Percentiles rank a stretch among this genome's conserved stretches.
phyloP scores from a whole-genome alignment of 1,284 basidiomycete species.

The Cutaneotrichosporon sp. region DNA sequence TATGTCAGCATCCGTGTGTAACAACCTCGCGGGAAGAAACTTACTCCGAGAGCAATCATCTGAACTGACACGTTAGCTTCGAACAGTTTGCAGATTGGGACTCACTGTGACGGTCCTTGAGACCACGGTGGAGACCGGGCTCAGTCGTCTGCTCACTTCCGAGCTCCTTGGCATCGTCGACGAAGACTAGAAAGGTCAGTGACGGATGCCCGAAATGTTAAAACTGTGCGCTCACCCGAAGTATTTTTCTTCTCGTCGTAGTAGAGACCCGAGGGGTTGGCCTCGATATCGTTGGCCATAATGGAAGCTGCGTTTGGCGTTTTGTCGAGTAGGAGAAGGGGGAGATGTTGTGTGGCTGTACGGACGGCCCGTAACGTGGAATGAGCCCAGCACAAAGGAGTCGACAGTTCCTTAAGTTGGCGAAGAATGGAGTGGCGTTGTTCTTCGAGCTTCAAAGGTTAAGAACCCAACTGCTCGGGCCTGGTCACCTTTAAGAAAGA shows the following conservation, averaged over 20 bases:
- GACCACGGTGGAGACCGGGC: constrained; percentile 13
- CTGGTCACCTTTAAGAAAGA: no score
- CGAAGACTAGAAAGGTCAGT: not conserved
- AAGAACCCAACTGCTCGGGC: no score
- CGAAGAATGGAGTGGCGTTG: not conserved
- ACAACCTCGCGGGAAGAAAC: not conserved
- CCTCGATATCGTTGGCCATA: not conserved
- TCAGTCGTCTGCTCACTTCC: not conserved
- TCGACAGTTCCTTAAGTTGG: not conserved
- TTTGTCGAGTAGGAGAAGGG: not conserved
- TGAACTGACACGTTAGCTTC: constrained; percentile 13
- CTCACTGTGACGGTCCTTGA: constrained; percentile 21
- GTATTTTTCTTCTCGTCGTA: not conserved
- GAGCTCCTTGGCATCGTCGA: not conserved
- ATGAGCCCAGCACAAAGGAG: not conserved
- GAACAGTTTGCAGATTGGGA: not conserved
- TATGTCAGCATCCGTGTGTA: constrained; percentile 1
- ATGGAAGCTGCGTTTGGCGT: not conserved
- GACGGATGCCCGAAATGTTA: no score
- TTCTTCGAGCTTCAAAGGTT: not conserved
- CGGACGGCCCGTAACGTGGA: not conserved
- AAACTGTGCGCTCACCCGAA: not conserved
- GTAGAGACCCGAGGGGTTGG: not conserved
- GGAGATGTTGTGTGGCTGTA: not conserved
- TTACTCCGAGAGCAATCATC: constrained; percentile 19